phyloP scores from a whole-genome alignment of 1,284 basidiomycete genomes.

The Sporisorium graminicola region DNA sequence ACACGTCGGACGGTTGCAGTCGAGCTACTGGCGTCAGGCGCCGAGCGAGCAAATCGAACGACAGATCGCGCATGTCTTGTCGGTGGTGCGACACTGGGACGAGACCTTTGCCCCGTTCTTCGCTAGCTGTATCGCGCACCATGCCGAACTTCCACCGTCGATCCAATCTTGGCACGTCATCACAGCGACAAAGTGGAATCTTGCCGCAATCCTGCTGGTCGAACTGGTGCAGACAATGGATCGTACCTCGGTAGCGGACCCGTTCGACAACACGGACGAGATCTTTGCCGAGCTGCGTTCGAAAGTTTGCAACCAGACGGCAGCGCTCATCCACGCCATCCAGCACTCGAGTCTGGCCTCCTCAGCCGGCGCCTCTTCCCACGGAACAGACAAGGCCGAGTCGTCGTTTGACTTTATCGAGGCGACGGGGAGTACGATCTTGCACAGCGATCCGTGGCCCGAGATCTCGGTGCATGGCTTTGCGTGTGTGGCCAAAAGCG shows the following conservation, averaged over 20 bases:
- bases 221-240: slow-evolving; percentile 42
- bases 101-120: slow-evolving; percentile 41
- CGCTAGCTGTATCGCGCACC: slow-evolving; percentile 28
- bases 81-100: slow-evolving; percentile 39
- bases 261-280: slow-evolving; percentile 29
- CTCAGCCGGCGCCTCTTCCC: too few relatives aligned
- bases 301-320: slow-evolving; percentile 37
- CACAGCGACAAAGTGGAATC: slow-evolving; percentile 40
- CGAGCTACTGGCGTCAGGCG: slow-evolving; percentile 40
- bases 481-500: slow-evolving; percentile 33
- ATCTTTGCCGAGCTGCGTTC: slow-evolving; percentile 23
- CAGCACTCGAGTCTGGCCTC: slow-evolving; percentile 21
- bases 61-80: slow-evolving; percentile 34
- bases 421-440: slow-evolving; percentile 25
- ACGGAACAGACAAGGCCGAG: neutral
- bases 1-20: slow-evolving; percentile 40
- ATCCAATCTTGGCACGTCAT: slow-evolving; percentile 44
- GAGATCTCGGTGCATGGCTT: slow-evolving; percentile 39
- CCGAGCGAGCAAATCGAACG: slow-evolving; percentile 33
- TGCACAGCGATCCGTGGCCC: slow-evolving; percentile 47
- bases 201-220: slow-evolving; percentile 37
- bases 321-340: slow-evolving; percentile 41
- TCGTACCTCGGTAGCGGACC: slow-evolving; percentile 14
- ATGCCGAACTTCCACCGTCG: slow-evolving; percentile 27
- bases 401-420: slow-evolving; percentile 32